A percentile compares a stretch with the other conserved stretches of the same genome.
Conservation (phyloP, 2,329 filamentous ascomycete genomes). For the Xylaria digitata region DNA sequence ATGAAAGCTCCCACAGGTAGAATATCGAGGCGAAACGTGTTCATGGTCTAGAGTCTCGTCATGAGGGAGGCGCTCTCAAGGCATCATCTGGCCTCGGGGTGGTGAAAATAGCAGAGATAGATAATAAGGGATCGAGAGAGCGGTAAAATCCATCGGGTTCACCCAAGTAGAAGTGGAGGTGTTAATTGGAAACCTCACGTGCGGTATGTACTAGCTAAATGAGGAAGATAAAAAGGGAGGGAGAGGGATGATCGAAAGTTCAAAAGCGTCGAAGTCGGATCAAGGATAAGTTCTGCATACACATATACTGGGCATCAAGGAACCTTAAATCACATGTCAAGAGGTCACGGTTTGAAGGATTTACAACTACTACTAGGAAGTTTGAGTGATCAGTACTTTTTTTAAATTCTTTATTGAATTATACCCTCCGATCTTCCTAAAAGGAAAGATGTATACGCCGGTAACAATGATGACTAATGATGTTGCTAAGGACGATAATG, state of each 20-base stretch:
- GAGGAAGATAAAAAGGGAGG: too few species aligned
- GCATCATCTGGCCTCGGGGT: not conserved
- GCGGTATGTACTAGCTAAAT: not conserved
- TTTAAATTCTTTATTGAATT: constrained; percentile 41
- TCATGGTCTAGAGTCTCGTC: not conserved
- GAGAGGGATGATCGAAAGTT: too few species aligned
- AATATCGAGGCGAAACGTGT: not conserved
- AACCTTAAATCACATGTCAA: too few species aligned
- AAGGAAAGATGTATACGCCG: constrained; percentile 39
- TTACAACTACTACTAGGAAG: not conserved
- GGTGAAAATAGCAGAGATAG: not conserved
- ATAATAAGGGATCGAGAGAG: not conserved
- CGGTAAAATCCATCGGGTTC: not conserved
- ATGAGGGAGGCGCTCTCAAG: not conserved
- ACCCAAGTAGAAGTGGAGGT: not conserved
- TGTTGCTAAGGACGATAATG: constrained; percentile 32
- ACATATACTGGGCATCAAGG: too few species aligned
- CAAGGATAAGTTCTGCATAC: too few species aligned
- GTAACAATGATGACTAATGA: constrained; percentile 39
- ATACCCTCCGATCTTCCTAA: constrained; percentile 45
- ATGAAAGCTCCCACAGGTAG: not conserved
- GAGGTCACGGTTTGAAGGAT: too few species aligned
- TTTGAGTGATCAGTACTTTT: not conserved
- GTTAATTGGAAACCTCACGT: not conserved
- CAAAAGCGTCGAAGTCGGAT: too few species aligned